Evolutionary conservation across 2,329 filamentous ascomycete genomes (phyloP).

Genomic region (Neophaeococcomyces aloes): DNA sequence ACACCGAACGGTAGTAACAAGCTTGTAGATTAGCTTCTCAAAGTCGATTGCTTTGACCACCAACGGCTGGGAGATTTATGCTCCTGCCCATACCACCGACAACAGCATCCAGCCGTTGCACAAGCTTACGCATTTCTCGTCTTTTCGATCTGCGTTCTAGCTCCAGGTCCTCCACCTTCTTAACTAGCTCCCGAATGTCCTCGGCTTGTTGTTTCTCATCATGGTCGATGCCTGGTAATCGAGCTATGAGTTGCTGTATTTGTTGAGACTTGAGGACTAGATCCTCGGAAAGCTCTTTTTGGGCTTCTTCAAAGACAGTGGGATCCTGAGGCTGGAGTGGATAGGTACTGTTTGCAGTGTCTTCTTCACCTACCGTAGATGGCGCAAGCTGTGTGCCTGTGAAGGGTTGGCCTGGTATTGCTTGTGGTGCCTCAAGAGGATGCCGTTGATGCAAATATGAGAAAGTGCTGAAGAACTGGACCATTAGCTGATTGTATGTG

Average conservation of each 20-base stretch:
- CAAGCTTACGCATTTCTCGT: conserved; percentile 32
- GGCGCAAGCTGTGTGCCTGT: conserved; percentile 23
- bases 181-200: conserved; percentile 33
- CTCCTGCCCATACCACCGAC: conserved; percentile 19
- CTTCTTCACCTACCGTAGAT: conserved; percentile 14
- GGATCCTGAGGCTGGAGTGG: conserved; percentile 33
- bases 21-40: background rate
- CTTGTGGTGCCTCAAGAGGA: conserved; percentile 30
- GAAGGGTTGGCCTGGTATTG: conserved; percentile 25
- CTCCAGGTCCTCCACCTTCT: conserved; percentile 35
- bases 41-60: too few species aligned
- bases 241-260: conserved; percentile 39
- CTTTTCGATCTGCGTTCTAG: conserved; percentile 32
- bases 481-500: conserved; percentile 42
- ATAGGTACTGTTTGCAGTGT: conserved; percentile 24
- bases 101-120: conserved; percentile 33
- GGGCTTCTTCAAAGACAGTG: conserved; percentile 32
- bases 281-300: conserved; percentile 39
- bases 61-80: too few species aligned
- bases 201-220: conserved; percentile 36
- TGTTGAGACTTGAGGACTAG: conserved; percentile 41
- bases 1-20: too few species aligned
- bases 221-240: conserved; percentile 36
- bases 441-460: conserved; percentile 40
- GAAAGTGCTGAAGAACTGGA: conserved; percentile 42